These are phyloP conservation scores for Cercis canadensis DNA, from an alignment of 306 rosid genomes.

Conservation along the genomic window DNA sequence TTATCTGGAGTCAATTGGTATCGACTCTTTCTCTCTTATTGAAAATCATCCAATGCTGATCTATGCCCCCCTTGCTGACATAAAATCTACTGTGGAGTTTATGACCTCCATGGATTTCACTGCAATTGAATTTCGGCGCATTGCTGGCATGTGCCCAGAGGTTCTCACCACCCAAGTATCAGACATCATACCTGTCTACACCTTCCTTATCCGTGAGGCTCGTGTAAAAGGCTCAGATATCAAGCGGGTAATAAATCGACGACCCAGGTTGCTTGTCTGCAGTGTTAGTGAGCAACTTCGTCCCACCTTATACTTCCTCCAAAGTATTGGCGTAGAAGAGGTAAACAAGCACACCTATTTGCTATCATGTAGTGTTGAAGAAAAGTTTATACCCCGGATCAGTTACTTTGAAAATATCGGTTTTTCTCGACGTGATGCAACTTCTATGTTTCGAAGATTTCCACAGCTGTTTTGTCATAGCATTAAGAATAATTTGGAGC, in stretches of 20 bases:
- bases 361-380: slow-evolving; percentile 83
- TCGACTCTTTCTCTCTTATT: slow-evolving; percentile 75
- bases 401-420: slow-evolving; percentile 78
- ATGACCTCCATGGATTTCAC: slow-evolving; percentile 66
- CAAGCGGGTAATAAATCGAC: slow-evolving; percentile 69
- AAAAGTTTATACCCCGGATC: slow-evolving; percentile 72
- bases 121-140: slow-evolving; percentile 62
- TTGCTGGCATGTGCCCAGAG: slow-evolving; percentile 82
- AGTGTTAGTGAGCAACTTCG: slow-evolving; percentile 74
- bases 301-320: slow-evolving; percentile 92
- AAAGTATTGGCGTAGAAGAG: slow-evolving; percentile 76
- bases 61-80: slow-evolving; percentile 57
- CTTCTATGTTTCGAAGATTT: slow-evolving; percentile 70
- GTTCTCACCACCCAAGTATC: slow-evolving; percentile 66
- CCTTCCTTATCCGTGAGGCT: slow-evolving; percentile 81
- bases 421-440: slow-evolving; percentile 61
- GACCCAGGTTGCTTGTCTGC: slow-evolving; percentile 81
- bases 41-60: slow-evolving; percentile 65
- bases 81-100: slow-evolving; percentile 70
- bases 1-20: slow-evolving; percentile 83
- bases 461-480: slow-evolving; percentile 84
- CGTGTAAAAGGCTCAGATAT: slow-evolving; percentile 58
- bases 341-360: slow-evolving; percentile 69
- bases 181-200: slow-evolving; percentile 66
- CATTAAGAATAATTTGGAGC: slow-evolving; percentile 72